These are phyloP conservation scores for Seminavis robusta DNA, from an alignment of 108 stramenopile species.

Conservation along the genomic window DNA sequence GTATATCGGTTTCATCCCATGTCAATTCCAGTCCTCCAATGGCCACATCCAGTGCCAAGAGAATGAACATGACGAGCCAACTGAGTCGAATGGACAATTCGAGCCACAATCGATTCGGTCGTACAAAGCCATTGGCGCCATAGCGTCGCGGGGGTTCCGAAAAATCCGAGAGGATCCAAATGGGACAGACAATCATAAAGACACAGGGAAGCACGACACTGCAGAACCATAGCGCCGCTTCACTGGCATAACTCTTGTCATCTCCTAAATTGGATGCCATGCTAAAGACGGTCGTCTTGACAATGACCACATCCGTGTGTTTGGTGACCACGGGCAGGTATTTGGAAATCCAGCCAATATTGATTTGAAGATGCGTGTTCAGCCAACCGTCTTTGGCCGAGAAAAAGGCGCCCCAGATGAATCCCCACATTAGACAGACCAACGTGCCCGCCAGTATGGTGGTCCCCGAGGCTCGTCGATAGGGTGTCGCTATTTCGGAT, in stretches of 20 bases:
- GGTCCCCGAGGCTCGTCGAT: neutral
- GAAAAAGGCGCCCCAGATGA: conserved; percentile 44
- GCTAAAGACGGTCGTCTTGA: conserved; percentile 13
- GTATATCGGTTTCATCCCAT: conserved; percentile 22
- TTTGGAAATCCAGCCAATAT: neutral
- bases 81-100: conserved; percentile 28
- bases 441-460: conserved; percentile 27
- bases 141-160: neutral
- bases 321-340: neutral
- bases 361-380: conserved; percentile 22
- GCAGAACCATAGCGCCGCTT: conserved; percentile 19
- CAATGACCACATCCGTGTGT: conserved; percentile 8
- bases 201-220: conserved; percentile 32
- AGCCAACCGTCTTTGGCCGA: conserved; percentile 29
- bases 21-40: conserved; percentile 19
- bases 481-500: neutral
- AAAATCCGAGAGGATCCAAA: conserved; percentile 18
- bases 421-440: conserved; percentile 25
- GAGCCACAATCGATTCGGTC: conserved; percentile 10
- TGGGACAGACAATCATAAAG: conserved; percentile 20
- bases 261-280: conserved; percentile 17
- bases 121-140: neutral
- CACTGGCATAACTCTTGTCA: conserved; percentile 15
- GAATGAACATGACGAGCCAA: conserved; percentile 26
- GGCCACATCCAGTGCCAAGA: conserved; percentile 29